Conservation (phyloP, 257 asterid genomes). For the Solanum pinnatisectum region DNA sequence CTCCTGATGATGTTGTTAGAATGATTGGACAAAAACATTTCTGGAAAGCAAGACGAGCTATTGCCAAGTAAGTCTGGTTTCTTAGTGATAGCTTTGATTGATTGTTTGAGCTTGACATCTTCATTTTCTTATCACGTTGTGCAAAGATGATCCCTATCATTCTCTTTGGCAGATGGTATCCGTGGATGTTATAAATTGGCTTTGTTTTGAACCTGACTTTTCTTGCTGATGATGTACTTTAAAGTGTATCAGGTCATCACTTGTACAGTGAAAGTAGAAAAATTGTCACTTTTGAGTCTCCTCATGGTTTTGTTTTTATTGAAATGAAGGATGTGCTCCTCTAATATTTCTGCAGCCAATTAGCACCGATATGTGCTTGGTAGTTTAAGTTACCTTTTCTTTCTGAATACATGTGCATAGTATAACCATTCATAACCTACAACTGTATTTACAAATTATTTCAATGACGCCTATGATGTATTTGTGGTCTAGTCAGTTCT, state of each 20-base stretch:
- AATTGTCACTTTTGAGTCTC: neutral
- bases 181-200: neutral
- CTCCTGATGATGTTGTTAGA: constrained; percentile 81
- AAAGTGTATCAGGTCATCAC: neutral
- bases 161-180: neutral
- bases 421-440: neutral
- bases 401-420: neutral
- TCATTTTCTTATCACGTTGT: neutral
- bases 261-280: neutral
- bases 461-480: neutral
- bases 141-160: neutral
- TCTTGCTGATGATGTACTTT: neutral
- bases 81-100: neutral
- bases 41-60: constrained; percentile 88
- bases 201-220: neutral
- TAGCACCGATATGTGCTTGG: neutral
- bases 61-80: constrained; percentile 52
- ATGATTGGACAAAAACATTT: constrained; percentile 71
- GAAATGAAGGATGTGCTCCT: neutral
- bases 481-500: neutral
- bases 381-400: neutral
- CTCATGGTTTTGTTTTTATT: neutral
- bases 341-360: neutral
- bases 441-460: neutral
- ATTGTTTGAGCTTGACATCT: neutral